A percentile compares a stretch with the other conserved stretches of the same genome.
phyloP scores from a whole-genome alignment of 768 basidiomycete species.

The Suillus placidus region DNA sequence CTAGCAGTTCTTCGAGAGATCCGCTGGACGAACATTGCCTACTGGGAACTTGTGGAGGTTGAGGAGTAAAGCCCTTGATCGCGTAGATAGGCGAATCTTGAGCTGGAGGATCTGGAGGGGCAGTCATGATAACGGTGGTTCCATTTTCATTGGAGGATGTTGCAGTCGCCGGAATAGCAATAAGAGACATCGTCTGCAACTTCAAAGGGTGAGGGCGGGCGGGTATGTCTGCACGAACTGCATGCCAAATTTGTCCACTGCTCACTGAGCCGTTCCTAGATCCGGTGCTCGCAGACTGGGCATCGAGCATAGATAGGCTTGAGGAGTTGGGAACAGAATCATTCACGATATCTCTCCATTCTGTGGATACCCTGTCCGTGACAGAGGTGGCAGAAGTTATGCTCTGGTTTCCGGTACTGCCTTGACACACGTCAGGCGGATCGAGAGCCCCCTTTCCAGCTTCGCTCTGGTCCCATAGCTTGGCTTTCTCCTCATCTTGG shows the following conservation, averaged over 20 bases:
- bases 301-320: conserved; percentile 14
- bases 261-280: conserved; percentile 15
- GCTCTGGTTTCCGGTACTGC: not conserved
- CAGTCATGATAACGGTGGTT: not conserved
- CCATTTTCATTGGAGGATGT: not conserved
- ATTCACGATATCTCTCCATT: conserved; percentile 10
- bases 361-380: conserved; percentile 14
- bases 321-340: conserved; percentile 13
- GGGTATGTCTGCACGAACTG: conserved; percentile 7
- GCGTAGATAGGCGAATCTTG: conserved; percentile 50
- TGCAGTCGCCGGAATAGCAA: conserved; percentile 3
- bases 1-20: conserved; percentile 55
- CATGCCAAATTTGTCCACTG: conserved; percentile 9
- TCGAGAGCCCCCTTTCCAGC: conserved; percentile 32
- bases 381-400: conserved; percentile 2
- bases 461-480: conserved; percentile 36
- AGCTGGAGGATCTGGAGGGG: conserved; percentile 13
- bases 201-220: conserved; percentile 9
- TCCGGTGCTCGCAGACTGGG: conserved; percentile 10
- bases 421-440: conserved; percentile 11
- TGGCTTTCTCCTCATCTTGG: conserved; percentile 30
- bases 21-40: conserved; percentile 24
- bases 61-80: conserved; percentile 40
- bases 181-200: not conserved
- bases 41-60: conserved; percentile 11